phyloP scores from a whole-genome alignment of 2,329 filamentous ascomycete species.

The Geosmithia putterillii region DNA sequence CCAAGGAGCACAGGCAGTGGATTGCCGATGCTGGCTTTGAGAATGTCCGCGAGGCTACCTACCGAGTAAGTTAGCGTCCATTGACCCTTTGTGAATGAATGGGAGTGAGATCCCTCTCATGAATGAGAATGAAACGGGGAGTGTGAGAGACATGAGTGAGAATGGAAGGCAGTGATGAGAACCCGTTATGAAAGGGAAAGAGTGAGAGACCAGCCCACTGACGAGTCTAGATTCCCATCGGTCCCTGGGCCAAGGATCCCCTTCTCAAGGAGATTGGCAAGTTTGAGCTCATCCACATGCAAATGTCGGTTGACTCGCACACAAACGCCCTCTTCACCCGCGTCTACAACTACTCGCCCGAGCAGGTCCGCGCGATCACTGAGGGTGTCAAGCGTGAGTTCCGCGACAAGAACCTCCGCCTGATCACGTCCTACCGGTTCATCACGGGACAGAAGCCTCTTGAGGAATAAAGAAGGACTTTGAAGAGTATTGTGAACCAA shows the following conservation, averaged over 20 bases:
- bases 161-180: background rate
- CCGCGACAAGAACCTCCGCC: constrained; percentile 10
- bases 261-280: constrained; percentile 21
- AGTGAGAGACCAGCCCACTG: background rate
- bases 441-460: background rate
- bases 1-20: constrained; percentile 20
- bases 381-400: constrained; percentile 26
- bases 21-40: constrained; percentile 24
- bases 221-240: constrained; percentile 20
- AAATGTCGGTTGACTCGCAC: constrained; percentile 28
- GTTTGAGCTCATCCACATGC: constrained; percentile 25
- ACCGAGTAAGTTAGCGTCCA: constrained; percentile 12
- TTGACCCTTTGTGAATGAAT: too few relatives aligned
- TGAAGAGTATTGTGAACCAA: too few relatives aligned
- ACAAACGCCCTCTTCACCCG: constrained; percentile 25
- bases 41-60: constrained; percentile 16
- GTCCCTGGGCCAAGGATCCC: constrained; percentile 23
- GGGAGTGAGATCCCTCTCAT: too few relatives aligned
- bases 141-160: too few relatives aligned
- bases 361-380: constrained; percentile 27
- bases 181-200: background rate
- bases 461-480: too few relatives aligned
- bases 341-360: constrained; percentile 22
- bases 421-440: constrained; percentile 1
- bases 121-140: too few relatives aligned